Conservation (phyloP, 2,329 filamentous ascomycete genomes). For the Cryphonectria carpinicola region DNA sequence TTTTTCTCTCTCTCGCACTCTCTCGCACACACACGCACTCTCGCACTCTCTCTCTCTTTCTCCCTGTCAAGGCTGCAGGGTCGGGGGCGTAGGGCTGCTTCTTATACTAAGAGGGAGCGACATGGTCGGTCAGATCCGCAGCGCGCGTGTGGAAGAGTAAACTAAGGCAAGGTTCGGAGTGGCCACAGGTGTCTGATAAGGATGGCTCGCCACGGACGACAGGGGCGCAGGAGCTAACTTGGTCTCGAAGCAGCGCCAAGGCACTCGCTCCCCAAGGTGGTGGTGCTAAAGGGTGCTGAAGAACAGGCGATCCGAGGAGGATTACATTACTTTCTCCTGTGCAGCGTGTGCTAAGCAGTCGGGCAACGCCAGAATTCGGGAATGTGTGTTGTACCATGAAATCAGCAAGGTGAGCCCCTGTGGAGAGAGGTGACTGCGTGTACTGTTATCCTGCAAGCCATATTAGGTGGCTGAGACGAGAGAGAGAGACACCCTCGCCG, state of each 20-base stretch:
- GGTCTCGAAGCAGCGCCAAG: conserved; percentile 21
- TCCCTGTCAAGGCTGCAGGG: background rate
- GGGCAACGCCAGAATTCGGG: background rate
- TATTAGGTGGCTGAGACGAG: background rate
- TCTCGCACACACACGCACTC: background rate
- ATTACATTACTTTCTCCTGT: background rate
- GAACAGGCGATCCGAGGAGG: background rate
- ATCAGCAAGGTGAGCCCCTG: background rate
- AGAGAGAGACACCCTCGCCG: background rate
- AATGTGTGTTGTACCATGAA: background rate
- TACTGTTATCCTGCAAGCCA: background rate
- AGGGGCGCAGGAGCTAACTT: conserved; percentile 17
- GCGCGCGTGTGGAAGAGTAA: background rate
- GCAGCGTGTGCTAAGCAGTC: background rate
- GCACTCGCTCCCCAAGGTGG: background rate
- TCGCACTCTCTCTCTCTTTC: background rate
- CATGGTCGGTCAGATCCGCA: background rate
- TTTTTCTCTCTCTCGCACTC: background rate
- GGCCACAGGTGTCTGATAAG: conserved; percentile 17
- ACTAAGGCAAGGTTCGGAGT: conserved; percentile 3
- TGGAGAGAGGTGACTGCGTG: background rate
- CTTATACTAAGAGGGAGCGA: conserved; percentile 6
- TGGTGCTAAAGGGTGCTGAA: background rate
- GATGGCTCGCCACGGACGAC: conserved; percentile 12
- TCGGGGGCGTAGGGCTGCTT: background rate